Evolutionary conservation across 106 monocot genomes (phyloP).

Genomic region (Agapanthus africanus): DNA sequence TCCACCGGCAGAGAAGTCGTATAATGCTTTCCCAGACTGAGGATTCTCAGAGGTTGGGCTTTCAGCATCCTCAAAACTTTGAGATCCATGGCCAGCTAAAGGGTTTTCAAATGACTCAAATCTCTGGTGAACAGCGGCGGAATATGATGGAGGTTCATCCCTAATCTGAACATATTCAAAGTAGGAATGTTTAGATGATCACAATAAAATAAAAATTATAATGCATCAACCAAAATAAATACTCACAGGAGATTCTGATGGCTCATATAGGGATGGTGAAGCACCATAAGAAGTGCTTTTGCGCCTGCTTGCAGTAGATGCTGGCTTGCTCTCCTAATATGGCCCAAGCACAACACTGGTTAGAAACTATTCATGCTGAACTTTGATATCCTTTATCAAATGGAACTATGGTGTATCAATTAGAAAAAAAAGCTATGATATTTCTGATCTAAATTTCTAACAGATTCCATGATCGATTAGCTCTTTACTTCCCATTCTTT

Average conservation of each 20-base stretch:
- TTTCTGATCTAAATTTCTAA: background rate
- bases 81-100: conserved; percentile 36
- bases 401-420: background rate
- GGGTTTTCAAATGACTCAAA: conserved; percentile 89
- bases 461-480: background rate
- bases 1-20: conserved; percentile 96
- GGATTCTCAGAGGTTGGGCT: conserved; percentile 42
- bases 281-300: conserved; percentile 26
- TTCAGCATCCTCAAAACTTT: conserved; percentile 53
- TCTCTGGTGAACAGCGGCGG: conserved; percentile 53
- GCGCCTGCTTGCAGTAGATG: conserved; percentile 47
- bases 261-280: conserved; percentile 31
- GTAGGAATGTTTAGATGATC: background rate
- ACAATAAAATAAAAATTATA: background rate
- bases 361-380: background rate
- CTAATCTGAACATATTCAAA: conserved; percentile 38
- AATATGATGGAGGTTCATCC: conserved; percentile 77
- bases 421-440: background rate
- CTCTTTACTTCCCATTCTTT: background rate
- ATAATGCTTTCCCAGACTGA: conserved; percentile 80
- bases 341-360: conserved; percentile 3
- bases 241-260: conserved; percentile 40
- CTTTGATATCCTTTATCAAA: background rate
- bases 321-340: too few species aligned
- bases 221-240: background rate